Percentiles rank a stretch among this genome's conserved stretches.
phyloP scores from a whole-genome alignment of 768 basidiomycete species.

The Mycena olivaceomarginata region DNA sequence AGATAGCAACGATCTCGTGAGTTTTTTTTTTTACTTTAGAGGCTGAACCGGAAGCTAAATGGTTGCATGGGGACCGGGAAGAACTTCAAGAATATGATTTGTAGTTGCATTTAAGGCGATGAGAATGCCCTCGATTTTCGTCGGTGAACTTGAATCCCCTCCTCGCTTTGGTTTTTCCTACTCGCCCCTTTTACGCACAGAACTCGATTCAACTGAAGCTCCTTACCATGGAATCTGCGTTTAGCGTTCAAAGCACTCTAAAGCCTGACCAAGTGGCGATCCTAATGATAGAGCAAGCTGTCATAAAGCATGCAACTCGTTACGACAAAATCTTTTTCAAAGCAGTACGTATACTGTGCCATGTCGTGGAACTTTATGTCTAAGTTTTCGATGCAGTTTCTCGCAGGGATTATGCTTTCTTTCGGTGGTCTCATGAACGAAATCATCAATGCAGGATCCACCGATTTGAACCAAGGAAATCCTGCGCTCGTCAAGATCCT shows the following conservation, averaged over 20 bases:
- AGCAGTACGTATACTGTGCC: slow-evolving; percentile 67
- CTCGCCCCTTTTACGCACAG: neutral
- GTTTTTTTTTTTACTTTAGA: neutral
- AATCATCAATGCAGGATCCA: slow-evolving; percentile 76
- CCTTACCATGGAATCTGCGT: slow-evolving; percentile 30
- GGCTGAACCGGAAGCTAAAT: slow-evolving; percentile 6
- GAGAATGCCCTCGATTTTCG: too few species aligned
- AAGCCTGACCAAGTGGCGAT: slow-evolving; percentile 75
- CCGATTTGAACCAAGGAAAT: slow-evolving; percentile 67
- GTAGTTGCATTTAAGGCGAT: neutral
- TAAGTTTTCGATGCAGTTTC: slow-evolving; percentile 62
- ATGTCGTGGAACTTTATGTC: neutral
- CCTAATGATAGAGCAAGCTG: slow-evolving; percentile 72
- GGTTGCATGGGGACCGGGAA: slow-evolving; percentile 15
- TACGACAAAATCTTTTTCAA: slow-evolving; percentile 79
- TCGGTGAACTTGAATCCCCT: neutral
- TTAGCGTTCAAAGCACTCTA: slow-evolving; percentile 62
- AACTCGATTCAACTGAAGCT: neutral
- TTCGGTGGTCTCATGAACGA: slow-evolving; percentile 81
- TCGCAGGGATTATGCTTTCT: slow-evolving; percentile 82
- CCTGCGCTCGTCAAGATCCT: slow-evolving; percentile 82
- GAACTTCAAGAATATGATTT: neutral
- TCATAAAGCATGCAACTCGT: slow-evolving; percentile 78
- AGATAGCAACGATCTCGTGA: neutral
- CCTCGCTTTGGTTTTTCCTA: neutral